These are phyloP conservation scores for Neolentinus lepideus DNA, from an alignment of 1,284 basidiomycete genomes.

Conservation along the genomic window DNA sequence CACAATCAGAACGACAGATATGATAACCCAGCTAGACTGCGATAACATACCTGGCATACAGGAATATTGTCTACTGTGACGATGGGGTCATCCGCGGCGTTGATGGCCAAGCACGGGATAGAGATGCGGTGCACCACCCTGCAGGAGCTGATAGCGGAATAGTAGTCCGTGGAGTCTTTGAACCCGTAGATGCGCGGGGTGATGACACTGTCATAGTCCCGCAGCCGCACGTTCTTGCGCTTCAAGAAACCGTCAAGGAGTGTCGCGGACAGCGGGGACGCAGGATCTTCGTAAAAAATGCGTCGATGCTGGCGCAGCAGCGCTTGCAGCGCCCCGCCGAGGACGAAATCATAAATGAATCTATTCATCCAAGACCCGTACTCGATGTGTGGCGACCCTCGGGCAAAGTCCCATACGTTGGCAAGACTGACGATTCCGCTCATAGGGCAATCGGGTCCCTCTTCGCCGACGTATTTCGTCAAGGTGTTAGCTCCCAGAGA, in stretches of 20 bases:
- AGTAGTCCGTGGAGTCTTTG: constrained; percentile 16
- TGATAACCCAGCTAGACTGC: neutral
- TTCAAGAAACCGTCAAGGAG: constrained; percentile 11
- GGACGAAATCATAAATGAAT: constrained; percentile 16
- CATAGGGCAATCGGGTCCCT: constrained; percentile 19
- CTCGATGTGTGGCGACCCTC: constrained; percentile 13
- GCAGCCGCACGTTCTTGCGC: constrained; percentile 11
- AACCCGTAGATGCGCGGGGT: constrained; percentile 17
- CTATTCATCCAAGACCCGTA: constrained; percentile 12
- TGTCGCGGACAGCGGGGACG: constrained; percentile 8
- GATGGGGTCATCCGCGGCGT: constrained; percentile 20
- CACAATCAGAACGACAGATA: neutral
- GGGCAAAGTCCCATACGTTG: constrained; percentile 20
- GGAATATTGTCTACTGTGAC: constrained; percentile 12
- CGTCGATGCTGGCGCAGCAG: constrained; percentile 14
- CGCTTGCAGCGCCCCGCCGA: constrained; percentile 17
- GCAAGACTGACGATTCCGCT: constrained; percentile 15
- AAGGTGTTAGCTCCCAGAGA: constrained; percentile 21
- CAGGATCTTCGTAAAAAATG: constrained; percentile 10
- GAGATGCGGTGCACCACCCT: constrained; percentile 11
- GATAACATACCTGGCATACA: constrained; percentile 6
- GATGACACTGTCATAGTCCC: constrained; percentile 15
- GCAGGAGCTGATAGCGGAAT: constrained; percentile 15
- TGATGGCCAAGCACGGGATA: constrained; percentile 18
- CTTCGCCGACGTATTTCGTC: constrained; percentile 20